phyloP scores from a whole-genome alignment of 441 rosid species.

The Croton laevigatus region DNA sequence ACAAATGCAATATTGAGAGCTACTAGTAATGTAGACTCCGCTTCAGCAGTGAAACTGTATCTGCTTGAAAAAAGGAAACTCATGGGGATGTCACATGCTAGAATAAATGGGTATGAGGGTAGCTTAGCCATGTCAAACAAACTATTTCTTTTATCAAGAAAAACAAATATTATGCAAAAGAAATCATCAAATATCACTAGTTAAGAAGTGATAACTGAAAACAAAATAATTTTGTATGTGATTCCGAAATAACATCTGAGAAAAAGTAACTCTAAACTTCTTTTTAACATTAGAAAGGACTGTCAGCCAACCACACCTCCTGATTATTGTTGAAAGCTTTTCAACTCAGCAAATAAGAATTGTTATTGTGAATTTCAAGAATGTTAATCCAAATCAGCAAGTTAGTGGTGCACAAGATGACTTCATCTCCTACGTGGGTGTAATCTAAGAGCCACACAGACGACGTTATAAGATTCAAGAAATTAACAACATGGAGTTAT shows the following conservation, averaged over 20 bases:
- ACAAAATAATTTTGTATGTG: neutral
- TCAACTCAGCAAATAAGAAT: neutral
- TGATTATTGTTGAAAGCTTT: neutral
- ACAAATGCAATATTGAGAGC: neutral
- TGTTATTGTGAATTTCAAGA: neutral
- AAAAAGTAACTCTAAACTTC: neutral
- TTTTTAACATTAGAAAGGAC: neutral
- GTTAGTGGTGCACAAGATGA: too few relatives aligned
- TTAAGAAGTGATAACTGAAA: neutral
- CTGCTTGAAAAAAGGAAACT: neutral
- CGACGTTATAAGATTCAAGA: neutral
- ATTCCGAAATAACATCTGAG: too few relatives aligned
- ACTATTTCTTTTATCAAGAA: neutral
- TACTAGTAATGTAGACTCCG: neutral
- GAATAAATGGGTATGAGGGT: neutral
- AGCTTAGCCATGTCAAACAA: neutral
- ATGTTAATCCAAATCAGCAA: neutral
- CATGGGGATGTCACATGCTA: neutral
- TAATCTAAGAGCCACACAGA: neutral
- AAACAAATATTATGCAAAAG: neutral
- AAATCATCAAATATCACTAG: neutral
- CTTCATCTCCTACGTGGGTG: too few relatives aligned
- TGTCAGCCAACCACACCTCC: neutral
- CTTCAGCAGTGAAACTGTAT: neutral
- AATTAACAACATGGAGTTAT: neutral